Conservation (phyloP, 2,329 filamentous ascomycete genomes). For the Colletotrichum euphorbiae region DNA sequence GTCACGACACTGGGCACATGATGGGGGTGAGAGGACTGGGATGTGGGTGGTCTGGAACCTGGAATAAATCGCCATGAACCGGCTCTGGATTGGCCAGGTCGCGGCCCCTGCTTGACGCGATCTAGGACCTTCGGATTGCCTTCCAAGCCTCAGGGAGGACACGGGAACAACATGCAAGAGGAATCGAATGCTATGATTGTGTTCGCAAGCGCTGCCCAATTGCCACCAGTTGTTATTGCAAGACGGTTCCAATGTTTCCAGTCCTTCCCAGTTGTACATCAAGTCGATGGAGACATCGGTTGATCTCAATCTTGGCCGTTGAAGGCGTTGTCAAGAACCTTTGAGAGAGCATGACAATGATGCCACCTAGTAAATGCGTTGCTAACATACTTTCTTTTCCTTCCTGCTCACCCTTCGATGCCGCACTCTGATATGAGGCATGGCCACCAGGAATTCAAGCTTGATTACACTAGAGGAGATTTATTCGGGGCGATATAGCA, state of each 20-base stretch:
- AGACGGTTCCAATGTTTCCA: neutral
- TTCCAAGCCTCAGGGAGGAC: neutral
- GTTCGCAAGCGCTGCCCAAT: neutral
- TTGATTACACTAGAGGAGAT: neutral
- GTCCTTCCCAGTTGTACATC: neutral
- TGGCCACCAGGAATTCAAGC: neutral
- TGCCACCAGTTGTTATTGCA: neutral
- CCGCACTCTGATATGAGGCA: neutral
- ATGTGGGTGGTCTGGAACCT: constrained; percentile 36
- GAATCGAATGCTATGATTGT: neutral
- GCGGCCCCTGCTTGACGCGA: constrained; percentile 28
- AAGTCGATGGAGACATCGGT: constrained; percentile 16
- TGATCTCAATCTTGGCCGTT: constrained; percentile 26
- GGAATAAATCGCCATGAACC: constrained; percentile 17
- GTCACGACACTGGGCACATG: no score
- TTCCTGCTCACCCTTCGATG: no score
- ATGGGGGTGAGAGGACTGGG: constrained; percentile 5
- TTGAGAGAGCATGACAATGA: neutral
- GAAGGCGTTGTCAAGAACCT: neutral
- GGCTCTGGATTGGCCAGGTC: constrained; percentile 6
- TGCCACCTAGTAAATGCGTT: neutral
- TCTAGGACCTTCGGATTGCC: constrained; percentile 1
- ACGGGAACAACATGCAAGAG: neutral
- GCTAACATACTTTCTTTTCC: constrained; percentile 7
- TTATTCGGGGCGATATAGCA: neutral